Conservation (phyloP, 2,329 filamentous ascomycete species). For the Talaromyces funiculosus region DNA sequence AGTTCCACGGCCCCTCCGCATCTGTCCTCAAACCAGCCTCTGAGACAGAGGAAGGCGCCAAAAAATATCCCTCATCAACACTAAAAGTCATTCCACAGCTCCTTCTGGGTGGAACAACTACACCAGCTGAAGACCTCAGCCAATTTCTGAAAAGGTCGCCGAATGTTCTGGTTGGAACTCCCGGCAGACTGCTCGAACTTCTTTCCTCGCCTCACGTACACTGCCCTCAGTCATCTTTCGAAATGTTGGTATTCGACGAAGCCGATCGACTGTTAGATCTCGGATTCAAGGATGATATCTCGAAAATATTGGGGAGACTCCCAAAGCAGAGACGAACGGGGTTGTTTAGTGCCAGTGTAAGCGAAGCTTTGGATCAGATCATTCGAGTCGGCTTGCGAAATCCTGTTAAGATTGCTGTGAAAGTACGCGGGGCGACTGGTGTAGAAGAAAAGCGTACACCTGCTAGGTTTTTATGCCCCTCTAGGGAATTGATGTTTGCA, state of each 20-base stretch:
- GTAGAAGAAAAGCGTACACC: slow-evolving; percentile 82
- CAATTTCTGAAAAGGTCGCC: slow-evolving; percentile 77
- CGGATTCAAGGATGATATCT: slow-evolving; percentile 86
- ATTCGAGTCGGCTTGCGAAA: slow-evolving; percentile 88
- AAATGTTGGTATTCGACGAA: slow-evolving; percentile 88
- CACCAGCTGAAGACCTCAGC: slow-evolving; percentile 77
- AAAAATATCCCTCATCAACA: slow-evolving; percentile 41
- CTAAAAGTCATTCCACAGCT: slow-evolving; percentile 73
- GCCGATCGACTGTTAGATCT: slow-evolving; percentile 88
- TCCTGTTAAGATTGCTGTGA: slow-evolving; percentile 89
- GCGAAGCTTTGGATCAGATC: slow-evolving; percentile 87
- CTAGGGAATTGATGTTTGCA: not conserved
- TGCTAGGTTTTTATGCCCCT: slow-evolving; percentile 49
- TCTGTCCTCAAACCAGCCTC: slow-evolving; percentile 38
- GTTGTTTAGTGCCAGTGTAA: slow-evolving; percentile 92
- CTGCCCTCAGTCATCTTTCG: slow-evolving; percentile 81
- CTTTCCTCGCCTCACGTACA: slow-evolving; percentile 82
- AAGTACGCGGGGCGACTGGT: slow-evolving; percentile 72
- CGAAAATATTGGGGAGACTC: slow-evolving; percentile 73
- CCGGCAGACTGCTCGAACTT: slow-evolving; percentile 81
- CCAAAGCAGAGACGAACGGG: slow-evolving; percentile 93
- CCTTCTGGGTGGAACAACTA: slow-evolving; percentile 77
- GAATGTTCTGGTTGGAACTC: slow-evolving; percentile 85
- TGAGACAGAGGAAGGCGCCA: slow-evolving; percentile 34
- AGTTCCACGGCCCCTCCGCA: slow-evolving; percentile 76